phyloP scores from a whole-genome alignment of 2,329 filamentous ascomycete genomes.

The Nannizziopsis arthrosporioides region DNA sequence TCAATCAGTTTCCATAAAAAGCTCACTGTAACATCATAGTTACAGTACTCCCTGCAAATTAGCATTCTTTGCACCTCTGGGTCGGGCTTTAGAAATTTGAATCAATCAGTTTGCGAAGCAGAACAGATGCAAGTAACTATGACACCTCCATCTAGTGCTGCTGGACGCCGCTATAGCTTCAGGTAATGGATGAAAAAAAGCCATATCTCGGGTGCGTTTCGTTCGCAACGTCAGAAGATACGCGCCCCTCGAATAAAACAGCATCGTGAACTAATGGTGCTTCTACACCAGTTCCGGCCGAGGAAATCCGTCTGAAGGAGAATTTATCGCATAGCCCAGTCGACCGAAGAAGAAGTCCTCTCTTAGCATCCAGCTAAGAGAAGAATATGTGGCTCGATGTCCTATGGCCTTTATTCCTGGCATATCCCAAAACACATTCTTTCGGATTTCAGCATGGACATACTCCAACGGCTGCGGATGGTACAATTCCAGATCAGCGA shows the following conservation, averaged over 20 bases:
- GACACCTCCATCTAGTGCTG: constrained; percentile 11
- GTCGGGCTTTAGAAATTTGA: too few relatives aligned
- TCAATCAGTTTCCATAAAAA: too few relatives aligned
- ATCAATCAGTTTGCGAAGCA: too few relatives aligned
- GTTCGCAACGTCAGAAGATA: constrained; percentile 21
- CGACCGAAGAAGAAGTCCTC: too few relatives aligned
- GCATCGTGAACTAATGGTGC: constrained; percentile 8
- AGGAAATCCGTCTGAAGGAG: constrained; percentile 20
- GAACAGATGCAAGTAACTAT: not conserved
- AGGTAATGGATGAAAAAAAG: constrained; percentile 26
- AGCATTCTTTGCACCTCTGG: too few relatives aligned
- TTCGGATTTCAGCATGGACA: constrained; percentile 16
- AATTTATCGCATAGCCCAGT: too few relatives aligned
- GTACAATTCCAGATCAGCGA: constrained; percentile 34
- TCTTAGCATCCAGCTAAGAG: too few relatives aligned
- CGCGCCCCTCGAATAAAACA: constrained; percentile 8
- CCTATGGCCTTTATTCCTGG: too few relatives aligned
- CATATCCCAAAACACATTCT: constrained; percentile 21
- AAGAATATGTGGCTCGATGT: too few relatives aligned
- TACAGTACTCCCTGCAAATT: too few relatives aligned
- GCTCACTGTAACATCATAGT: too few relatives aligned
- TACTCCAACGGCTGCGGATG: constrained; percentile 23
- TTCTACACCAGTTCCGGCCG: constrained; percentile 18
- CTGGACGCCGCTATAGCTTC: constrained; percentile 24
- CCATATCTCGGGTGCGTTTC: constrained; percentile 24